Evolutionary conservation across 202 grass and related monocot species (phyloP).

Genomic region (Miscanthus sacchariflorus): DNA sequence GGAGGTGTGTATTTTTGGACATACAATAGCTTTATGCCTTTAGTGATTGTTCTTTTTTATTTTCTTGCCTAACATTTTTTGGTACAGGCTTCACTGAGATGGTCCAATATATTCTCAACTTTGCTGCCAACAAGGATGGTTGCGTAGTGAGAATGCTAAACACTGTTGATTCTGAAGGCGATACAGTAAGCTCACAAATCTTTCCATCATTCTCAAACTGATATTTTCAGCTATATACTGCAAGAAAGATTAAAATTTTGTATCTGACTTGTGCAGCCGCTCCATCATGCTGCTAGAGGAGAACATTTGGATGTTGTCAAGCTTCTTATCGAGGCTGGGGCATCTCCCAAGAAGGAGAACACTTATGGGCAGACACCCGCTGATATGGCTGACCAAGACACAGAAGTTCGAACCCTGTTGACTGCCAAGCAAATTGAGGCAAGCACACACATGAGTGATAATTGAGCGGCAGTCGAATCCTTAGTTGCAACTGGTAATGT

Average conservation of each 20-base stretch:
- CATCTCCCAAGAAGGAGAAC: conserved; percentile 80
- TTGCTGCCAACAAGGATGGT: conserved; percentile 62
- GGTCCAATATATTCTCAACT: conserved; percentile 72
- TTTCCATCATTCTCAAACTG: background rate
- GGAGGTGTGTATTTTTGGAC: conserved; percentile 57
- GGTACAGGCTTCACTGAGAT: conserved; percentile 82
- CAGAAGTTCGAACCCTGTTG: conserved; percentile 73
- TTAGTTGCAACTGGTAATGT: conserved; percentile 20
- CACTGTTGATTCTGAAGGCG: conserved; percentile 86
- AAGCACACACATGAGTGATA: conserved; percentile 38
- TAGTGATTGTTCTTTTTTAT: conserved; percentile 16
- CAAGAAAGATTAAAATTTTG: background rate
- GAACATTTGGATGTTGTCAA: conserved; percentile 83
- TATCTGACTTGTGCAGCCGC: conserved; percentile 59
- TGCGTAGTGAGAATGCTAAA: conserved; percentile 59
- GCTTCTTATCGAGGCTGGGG: conserved; percentile 76
- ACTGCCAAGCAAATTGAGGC: conserved; percentile 54
- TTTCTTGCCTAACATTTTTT: background rate
- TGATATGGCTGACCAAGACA: conserved; percentile 81
- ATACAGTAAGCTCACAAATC: conserved; percentile 66
- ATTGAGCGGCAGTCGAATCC: conserved; percentile 22
- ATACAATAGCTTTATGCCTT: background rate
- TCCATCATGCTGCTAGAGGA: conserved; percentile 96
- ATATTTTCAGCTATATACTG: conserved; percentile 7
- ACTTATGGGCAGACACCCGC: conserved; percentile 78